Evolutionary conservation across 192 early-diverging fungal species (phyloP).

Genomic region (Rhizophagus prolifer): DNA sequence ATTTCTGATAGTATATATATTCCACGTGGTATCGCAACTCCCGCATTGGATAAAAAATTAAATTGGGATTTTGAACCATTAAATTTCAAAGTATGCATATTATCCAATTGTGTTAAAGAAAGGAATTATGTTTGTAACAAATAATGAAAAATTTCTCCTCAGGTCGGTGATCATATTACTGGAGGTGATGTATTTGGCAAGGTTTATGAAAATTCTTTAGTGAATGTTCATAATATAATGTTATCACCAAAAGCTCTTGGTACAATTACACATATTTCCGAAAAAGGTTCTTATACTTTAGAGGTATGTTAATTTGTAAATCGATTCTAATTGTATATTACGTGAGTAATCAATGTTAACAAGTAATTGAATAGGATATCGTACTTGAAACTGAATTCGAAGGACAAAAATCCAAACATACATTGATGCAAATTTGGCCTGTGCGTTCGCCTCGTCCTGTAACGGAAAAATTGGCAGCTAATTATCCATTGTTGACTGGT

Average conservation of each 20-base stretch:
- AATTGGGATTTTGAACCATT: conserved; percentile 95
- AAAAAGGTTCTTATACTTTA: conserved; percentile 89
- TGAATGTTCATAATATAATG: conserved; percentile 90
- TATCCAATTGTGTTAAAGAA: neutral
- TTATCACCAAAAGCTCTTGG: conserved; percentile 91
- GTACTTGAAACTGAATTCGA: conserved; percentile 97
- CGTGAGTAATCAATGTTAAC: neutral
- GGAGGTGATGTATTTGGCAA: conserved; percentile 96
- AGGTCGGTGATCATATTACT: conserved; percentile 95
- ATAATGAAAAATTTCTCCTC: neutral
- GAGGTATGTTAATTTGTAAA: conserved; percentile 38
- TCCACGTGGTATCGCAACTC: conserved; percentile 98
- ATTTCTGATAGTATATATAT: conserved; percentile 96
- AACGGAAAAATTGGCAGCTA: conserved; percentile 91
- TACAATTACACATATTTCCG: conserved; percentile 95
- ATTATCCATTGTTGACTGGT: conserved; percentile 95
- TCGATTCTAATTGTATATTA: neutral
- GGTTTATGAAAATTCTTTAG: conserved; percentile 93
- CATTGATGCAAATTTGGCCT: conserved; percentile 98
- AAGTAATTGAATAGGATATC: conserved; percentile 57
- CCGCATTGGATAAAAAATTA: conserved; percentile 87
- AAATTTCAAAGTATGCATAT: conserved; percentile 71
- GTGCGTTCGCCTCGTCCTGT: conserved; percentile 95
- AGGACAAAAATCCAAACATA: conserved; percentile 87
- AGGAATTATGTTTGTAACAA: neutral